Conservation (phyloP, 2,329 filamentous ascomycete species). For the Cordyceps cicadae region DNA sequence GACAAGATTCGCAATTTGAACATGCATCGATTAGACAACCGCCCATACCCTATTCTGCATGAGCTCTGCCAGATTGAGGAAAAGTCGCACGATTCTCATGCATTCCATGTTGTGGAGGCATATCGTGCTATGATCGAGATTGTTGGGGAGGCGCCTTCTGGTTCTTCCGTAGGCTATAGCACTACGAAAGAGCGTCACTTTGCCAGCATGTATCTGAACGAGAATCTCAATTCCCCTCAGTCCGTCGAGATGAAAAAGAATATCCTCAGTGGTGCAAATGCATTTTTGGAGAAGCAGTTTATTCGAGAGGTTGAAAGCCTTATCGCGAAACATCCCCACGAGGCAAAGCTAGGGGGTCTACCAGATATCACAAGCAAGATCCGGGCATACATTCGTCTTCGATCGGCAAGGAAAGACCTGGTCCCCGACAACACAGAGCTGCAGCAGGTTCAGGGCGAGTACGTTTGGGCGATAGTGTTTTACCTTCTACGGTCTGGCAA, state of each 20-base stretch:
- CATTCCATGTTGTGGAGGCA: conserved; percentile 68
- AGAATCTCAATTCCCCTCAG: conserved; percentile 55
- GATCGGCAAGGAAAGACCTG: conserved; percentile 72
- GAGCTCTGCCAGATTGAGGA: conserved; percentile 69
- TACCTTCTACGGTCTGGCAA: conserved; percentile 83
- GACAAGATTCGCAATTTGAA: conserved; percentile 76
- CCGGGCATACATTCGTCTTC: conserved; percentile 81
- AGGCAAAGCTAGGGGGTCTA: conserved; percentile 81
- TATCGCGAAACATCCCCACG: conserved; percentile 74
- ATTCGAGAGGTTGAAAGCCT: conserved; percentile 66
- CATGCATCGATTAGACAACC: conserved; percentile 55
- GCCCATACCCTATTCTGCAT: conserved; percentile 63
- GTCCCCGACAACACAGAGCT: conserved; percentile 73
- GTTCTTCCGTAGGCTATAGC: conserved; percentile 50
- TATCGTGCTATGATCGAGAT: conserved; percentile 77
- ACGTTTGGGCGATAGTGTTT: conserved; percentile 90
- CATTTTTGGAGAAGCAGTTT: conserved; percentile 74
- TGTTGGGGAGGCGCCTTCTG: conserved; percentile 60
- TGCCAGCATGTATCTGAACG: conserved; percentile 67
- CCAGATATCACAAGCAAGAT: conserved; percentile 86
- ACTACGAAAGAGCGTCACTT: conserved; percentile 70
- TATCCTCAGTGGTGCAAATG: conserved; percentile 71
- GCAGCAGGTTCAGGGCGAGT: conserved; percentile 72
- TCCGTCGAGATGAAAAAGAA: conserved; percentile 64
- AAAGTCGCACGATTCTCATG: conserved; percentile 60